These are phyloP conservation scores for Rhizopogon rudus DNA, from an alignment of 768 basidiomycete genomes.

Conservation along the genomic window DNA sequence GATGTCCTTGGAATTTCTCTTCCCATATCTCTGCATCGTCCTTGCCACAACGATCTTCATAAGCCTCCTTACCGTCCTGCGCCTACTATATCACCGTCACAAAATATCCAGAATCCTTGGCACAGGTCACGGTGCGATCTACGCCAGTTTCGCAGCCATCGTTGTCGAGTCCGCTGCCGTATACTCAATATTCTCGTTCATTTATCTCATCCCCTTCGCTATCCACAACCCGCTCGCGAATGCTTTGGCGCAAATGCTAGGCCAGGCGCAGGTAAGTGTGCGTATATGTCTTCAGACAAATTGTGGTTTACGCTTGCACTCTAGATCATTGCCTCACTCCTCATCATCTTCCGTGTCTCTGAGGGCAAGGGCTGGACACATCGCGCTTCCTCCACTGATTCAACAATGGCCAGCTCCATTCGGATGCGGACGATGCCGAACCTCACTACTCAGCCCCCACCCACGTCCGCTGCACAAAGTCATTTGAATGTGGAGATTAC, in stretches of 20 bases:
- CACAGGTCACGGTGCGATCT: conserved; percentile 18
- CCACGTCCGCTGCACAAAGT: neutral
- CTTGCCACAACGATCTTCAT: conserved; percentile 27
- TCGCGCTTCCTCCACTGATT: conserved; percentile 9
- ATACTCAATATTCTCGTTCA: conserved; percentile 26
- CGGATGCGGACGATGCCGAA: conserved; percentile 10
- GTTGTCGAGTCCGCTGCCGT: conserved; percentile 29
- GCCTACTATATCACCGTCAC: conserved; percentile 24
- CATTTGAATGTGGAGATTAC: neutral
- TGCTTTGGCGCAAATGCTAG: conserved; percentile 26
- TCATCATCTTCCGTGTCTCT: conserved; percentile 45
- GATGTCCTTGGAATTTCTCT: conserved; percentile 29
- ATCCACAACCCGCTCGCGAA: conserved; percentile 18
- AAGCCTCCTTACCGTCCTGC: conserved; percentile 25
- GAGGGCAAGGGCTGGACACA: conserved; percentile 39
- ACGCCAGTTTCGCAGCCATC: conserved; percentile 30
- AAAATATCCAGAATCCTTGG: conserved; percentile 23
- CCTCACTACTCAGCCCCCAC: neutral
- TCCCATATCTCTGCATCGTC: conserved; percentile 29
- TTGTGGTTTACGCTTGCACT: neutral
- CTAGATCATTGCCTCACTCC: conserved; percentile 41
- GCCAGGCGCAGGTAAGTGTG: conserved; percentile 21
- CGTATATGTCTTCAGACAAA: neutral
- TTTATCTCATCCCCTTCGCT: conserved; percentile 27
- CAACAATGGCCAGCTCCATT: conserved; percentile 1